A percentile compares a stretch with the other conserved stretches of the same genome.
Conservation (phyloP, 805 yeast species). For the Kluyveromyces nonfermentans region DNA sequence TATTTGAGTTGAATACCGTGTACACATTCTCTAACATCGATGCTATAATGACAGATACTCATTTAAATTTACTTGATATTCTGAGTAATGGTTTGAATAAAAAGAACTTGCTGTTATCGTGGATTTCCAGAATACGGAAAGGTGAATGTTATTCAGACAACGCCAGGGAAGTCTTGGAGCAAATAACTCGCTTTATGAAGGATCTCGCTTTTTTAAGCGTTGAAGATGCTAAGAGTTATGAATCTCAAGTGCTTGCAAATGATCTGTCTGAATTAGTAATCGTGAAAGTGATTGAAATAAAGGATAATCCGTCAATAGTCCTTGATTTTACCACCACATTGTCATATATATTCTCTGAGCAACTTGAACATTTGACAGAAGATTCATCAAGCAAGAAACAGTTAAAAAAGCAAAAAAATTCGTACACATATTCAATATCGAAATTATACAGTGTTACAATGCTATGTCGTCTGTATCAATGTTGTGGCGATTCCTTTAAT, state of each 20-base stretch:
- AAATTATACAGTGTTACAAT: constrained; percentile 25
- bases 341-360: constrained; percentile 20
- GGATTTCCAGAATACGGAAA: constrained; percentile 15
- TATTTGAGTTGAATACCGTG: neutral
- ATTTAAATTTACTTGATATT: neutral
- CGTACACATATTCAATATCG: constrained; percentile 15
- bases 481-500: constrained; percentile 26
- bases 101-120: constrained; percentile 1
- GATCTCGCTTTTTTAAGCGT: neutral
- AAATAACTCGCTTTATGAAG: neutral
- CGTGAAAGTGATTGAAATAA: constrained; percentile 9
- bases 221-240: neutral
- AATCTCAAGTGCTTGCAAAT: neutral
- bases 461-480: constrained; percentile 25
- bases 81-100: neutral
- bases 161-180: constrained; percentile 1
- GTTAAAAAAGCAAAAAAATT: constrained; percentile 15
- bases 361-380: constrained; percentile 13
- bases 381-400: constrained; percentile 9
- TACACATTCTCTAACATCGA: neutral
- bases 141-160: constrained; percentile 4
- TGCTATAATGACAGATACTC: neutral
- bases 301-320: constrained; percentile 15
- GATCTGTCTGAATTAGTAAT: constrained; percentile 16
- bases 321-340: constrained; percentile 23